These are phyloP conservation scores for Sonneratia alba DNA, from an alignment of 345 rosid genomes.

Conservation along the genomic window DNA sequence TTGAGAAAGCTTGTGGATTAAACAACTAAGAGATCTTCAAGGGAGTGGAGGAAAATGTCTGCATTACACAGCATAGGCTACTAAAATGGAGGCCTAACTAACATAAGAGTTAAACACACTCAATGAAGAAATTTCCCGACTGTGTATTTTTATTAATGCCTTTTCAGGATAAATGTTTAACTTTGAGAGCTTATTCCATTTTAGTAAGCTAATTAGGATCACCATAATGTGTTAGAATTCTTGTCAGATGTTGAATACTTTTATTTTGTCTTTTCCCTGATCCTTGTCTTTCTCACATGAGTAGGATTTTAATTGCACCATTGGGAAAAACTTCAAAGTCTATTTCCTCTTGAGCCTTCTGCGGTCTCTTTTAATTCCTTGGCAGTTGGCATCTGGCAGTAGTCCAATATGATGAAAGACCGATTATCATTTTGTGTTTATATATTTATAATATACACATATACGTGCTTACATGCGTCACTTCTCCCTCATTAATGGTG, in stretches of 20 bases:
- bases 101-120: background rate
- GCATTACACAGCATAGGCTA: background rate
- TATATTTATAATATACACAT: too few species aligned
- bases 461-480: too few species aligned
- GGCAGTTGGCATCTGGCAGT: background rate
- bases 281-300: too few species aligned
- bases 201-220: background rate
- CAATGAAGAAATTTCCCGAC: background rate
- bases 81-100: background rate
- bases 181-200: too few species aligned
- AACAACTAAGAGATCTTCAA: background rate
- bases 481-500: too few species aligned
- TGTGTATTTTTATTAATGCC: background rate
- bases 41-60: background rate
- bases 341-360: background rate
- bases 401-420: too few species aligned
- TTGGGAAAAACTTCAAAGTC: background rate
- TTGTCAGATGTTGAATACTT: background rate
- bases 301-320: too few species aligned
- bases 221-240: background rate
- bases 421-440: too few species aligned
- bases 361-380: background rate
- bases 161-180: too few species aligned
- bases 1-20: background rate
- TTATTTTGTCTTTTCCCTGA: background rate